phyloP scores from a whole-genome alignment of 495 filamentous ascomycete species.

The Cryomyces antarcticus region DNA sequence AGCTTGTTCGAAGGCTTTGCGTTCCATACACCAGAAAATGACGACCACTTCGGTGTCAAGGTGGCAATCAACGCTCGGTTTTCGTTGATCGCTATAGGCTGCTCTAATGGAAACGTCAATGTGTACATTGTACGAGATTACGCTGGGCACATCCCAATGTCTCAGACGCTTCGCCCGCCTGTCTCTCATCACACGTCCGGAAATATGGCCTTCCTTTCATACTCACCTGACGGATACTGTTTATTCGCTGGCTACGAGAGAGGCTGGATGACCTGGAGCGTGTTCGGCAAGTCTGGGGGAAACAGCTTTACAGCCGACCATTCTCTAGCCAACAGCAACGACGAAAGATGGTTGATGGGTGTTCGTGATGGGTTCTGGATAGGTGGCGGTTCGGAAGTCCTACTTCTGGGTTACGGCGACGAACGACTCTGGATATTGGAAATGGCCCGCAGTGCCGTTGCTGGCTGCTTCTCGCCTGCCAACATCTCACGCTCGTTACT shows the following conservation, averaged over 20 bases:
- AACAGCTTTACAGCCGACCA: constrained; percentile 59
- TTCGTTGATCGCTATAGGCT: constrained; percentile 78
- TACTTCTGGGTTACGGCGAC: constrained; percentile 46
- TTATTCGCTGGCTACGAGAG: constrained; percentile 83
- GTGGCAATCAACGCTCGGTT: constrained; percentile 85
- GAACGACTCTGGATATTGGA: constrained; percentile 74
- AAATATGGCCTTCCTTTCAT: constrained; percentile 48
- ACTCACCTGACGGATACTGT: constrained; percentile 93
- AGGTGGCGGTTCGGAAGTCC: constrained; percentile 65
- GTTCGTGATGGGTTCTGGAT: constrained; percentile 64
- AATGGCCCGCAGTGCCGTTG: constrained; percentile 77
- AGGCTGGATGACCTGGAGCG: constrained; percentile 93
- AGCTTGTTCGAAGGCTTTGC: constrained; percentile 77
- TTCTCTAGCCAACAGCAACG: constrained; percentile 38
- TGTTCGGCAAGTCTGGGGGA: constrained; percentile 75
- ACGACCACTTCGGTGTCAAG: constrained; percentile 40
- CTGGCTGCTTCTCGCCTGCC: constrained; percentile 72
- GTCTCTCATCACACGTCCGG: constrained; percentile 46
- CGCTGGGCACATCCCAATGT: constrained; percentile 78
- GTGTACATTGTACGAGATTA: constrained; percentile 89
- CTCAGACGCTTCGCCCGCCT: constrained; percentile 50
- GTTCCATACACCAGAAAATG: constrained; percentile 53
- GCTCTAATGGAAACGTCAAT: constrained; percentile 53
- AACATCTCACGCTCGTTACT: constrained; percentile 81
- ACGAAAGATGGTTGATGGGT: constrained; percentile 64